Conservation (phyloP, 352 stramenopile species). For the Blastocystis sp. region DNA sequence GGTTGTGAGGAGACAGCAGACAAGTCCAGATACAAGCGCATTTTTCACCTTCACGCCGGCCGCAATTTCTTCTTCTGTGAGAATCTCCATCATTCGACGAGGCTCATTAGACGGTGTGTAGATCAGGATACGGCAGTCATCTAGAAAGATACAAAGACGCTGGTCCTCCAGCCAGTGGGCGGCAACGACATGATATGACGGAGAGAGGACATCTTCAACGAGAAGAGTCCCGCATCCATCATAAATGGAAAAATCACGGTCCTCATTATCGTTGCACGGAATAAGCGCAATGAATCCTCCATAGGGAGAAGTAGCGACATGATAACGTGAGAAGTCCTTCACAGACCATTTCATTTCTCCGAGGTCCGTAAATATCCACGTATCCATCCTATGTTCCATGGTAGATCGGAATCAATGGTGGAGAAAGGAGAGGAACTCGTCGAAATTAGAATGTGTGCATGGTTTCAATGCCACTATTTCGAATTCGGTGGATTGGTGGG, state of each 20-base stretch:
- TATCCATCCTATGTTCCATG: conserved; percentile 52
- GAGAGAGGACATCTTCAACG: conserved; percentile 30
- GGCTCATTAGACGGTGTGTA: conserved; percentile 13
- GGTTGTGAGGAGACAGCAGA: background rate
- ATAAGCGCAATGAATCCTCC: conserved; percentile 29
- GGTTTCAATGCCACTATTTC: too few relatives aligned
- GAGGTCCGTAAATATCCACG: conserved; percentile 18
- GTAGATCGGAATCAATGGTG: too few relatives aligned
- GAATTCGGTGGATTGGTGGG: too few relatives aligned
- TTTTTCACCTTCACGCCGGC: conserved; percentile 26
- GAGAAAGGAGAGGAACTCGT: too few relatives aligned
- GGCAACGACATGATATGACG: conserved; percentile 28
- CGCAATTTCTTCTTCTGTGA: conserved; percentile 40
- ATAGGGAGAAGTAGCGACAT: conserved; percentile 33
- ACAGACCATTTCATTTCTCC: conserved; percentile 44
- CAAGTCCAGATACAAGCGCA: background rate
- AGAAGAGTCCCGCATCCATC: conserved; percentile 22
- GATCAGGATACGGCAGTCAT: conserved; percentile 18
- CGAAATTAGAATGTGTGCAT: too few relatives aligned
- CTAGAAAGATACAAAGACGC: conserved; percentile 21
- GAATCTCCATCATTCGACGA: conserved; percentile 19
- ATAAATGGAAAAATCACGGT: conserved; percentile 35
- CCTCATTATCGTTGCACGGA: conserved; percentile 4
- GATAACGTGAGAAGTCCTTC: conserved; percentile 27
- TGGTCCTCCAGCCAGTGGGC: conserved; percentile 27